phyloP scores from a whole-genome alignment of 2,329 filamentous ascomycete genomes.

The Westerdykella ornata region DNA sequence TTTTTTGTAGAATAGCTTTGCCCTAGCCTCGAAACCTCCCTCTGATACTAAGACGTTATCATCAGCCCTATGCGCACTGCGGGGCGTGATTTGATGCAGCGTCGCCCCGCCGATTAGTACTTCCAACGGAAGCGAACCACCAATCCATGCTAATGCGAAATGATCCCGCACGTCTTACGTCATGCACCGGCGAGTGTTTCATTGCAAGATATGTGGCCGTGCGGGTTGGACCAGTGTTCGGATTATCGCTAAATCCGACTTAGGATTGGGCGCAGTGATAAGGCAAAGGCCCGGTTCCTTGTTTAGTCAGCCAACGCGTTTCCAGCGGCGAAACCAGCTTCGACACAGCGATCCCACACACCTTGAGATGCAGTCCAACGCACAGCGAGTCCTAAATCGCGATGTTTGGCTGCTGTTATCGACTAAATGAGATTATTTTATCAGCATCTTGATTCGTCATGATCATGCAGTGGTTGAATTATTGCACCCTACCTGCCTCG shows the following conservation, averaged over 20 bases:
- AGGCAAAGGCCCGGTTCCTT: no score
- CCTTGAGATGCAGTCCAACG: no score
- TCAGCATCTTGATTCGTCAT: no score
- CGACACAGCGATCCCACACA: no score
- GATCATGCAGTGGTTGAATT: no score
- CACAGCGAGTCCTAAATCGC: no score
- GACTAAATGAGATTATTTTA: no score
- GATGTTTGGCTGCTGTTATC: no score
- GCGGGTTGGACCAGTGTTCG: neutral
- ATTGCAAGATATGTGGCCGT: slow-evolving; percentile 1
- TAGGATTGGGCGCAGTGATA: slow-evolving; percentile 1
- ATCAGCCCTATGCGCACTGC: slow-evolving; percentile 1
- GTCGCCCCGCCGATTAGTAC: neutral
- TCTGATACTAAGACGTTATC: slow-evolving; percentile 1
- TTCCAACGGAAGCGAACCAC: no score
- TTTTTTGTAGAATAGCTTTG: slow-evolving; percentile 1
- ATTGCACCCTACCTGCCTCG: no score
- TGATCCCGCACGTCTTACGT: neutral
- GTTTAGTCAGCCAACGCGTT: no score
- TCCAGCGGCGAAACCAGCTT: no score
- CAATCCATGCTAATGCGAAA: neutral
- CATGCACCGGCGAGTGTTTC: neutral
- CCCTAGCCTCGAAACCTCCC: slow-evolving; percentile 1
- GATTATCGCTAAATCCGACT: neutral
- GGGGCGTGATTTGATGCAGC: neutral